Base-by-base conservation (phyloP, 257 asterid genomes). In the Nicotiana sylvestris region DNA sequence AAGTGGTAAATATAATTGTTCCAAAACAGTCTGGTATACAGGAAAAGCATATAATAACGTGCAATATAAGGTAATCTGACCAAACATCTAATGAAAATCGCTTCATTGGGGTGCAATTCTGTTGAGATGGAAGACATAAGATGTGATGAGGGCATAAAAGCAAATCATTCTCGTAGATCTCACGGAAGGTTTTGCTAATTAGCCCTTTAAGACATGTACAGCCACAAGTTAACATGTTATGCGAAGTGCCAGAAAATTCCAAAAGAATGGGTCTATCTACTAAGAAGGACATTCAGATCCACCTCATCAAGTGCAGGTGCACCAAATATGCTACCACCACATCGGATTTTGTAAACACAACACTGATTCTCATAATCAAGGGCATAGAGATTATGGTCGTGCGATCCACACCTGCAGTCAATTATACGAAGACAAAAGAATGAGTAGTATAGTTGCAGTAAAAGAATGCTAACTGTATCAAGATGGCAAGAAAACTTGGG, bases 321-420 rank as follows among this genome's bases (percentile, higher is more conserved):
- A 86, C 99, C 93, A 72, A 91, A 95, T 90, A 95, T 87, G 85
- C 98, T 95, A 82, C 99, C 98, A 80, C 97, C 96, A 56, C 98
- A 95, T 33, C 83, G 88, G 85, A 92, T 86, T 87, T 87, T 92
- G 85, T 85, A 92, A 66, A 84, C 80, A 85, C 99, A 94, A 82
- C 85, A 84, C 88, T 90, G 88, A 61, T 81, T 90, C 87, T 76
- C 88, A 91, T 95, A 95, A 87, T 95, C 97, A 81, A 95, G 91
- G 72, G 98, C 98, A 85, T 95, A 95, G 33, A 95, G 89, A 85
- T 91, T 85, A 82, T 92, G 99, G 85, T 94, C 98, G 66, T 95
- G 92, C 33, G 99, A 95, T 82, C 99, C 99, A 83, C 99, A 94
- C 99, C 98, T 95, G 93, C 82, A 86, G 84, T 66, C 43, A 84